Evolutionary conservation across 495 filamentous ascomycete genomes (phyloP).

Genomic region (Penicillium salamii): DNA sequence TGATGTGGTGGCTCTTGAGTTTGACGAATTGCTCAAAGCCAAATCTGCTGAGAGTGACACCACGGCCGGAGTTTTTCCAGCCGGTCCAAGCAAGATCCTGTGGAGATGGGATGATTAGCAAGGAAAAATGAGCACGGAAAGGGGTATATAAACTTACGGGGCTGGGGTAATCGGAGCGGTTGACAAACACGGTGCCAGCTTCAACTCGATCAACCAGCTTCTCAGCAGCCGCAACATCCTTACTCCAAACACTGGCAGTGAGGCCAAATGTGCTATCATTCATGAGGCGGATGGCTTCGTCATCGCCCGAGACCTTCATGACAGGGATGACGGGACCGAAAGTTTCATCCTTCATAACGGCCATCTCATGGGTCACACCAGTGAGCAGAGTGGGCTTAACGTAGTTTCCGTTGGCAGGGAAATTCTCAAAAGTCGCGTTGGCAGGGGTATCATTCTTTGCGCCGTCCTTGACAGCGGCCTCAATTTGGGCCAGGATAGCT

Average conservation of each 20-base stretch:
- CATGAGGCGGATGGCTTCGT: conserved; percentile 77
- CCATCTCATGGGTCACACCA: conserved; percentile 75
- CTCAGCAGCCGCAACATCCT: conserved; percentile 70
- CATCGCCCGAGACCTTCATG: conserved; percentile 79
- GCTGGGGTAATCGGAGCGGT: conserved; percentile 83
- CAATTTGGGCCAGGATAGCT: conserved; percentile 69
- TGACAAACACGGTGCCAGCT: conserved; percentile 94
- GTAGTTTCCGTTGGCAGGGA: conserved; percentile 73
- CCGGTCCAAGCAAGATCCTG: conserved; percentile 97
- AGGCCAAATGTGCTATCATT: conserved; percentile 91
- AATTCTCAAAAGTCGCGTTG: conserved; percentile 66
- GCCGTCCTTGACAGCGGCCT: conserved; percentile 76
- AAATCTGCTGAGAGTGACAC: conserved; percentile 79
- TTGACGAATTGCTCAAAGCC: conserved; percentile 94
- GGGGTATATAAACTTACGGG: conserved; percentile 58
- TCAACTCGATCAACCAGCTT: conserved; percentile 74
- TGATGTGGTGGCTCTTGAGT: conserved; percentile 89
- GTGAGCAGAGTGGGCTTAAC: conserved; percentile 80
- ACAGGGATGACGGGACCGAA: conserved; percentile 91
- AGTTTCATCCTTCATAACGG: conserved; percentile 87
- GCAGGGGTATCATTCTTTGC: conserved; percentile 78
- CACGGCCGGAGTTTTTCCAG: conserved; percentile 93
- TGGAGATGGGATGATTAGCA: conserved; percentile 17
- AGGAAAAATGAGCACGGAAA: neutral
- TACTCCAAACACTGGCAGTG: conserved; percentile 94